Evolutionary conservation across 805 yeast species (phyloP).

Genomic region (Pichia rugopelliculosa): DNA sequence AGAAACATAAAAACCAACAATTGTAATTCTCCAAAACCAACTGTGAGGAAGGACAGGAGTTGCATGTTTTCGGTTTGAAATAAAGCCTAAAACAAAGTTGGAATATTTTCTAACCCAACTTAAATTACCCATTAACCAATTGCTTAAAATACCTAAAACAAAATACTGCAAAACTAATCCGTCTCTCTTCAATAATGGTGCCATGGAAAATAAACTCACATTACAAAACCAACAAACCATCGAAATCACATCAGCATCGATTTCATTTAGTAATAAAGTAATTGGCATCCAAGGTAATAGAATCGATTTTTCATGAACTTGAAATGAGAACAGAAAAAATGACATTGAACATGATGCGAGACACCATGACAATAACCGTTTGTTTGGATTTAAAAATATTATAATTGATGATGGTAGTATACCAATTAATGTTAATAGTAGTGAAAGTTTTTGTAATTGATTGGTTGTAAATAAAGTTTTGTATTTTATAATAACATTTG

Average conservation of each 20-base stretch:
- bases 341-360: constrained; percentile 80
- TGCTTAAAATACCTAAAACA: constrained; percentile 53
- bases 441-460: constrained; percentile 53
- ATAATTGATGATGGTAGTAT: constrained; percentile 51
- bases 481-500: constrained; percentile 71
- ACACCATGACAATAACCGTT: constrained; percentile 56
- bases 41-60: constrained; percentile 39
- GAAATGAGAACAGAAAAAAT: constrained; percentile 85
- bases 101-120: constrained; percentile 41
- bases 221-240: constrained; percentile 84
- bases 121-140: constrained; percentile 71
- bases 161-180: constrained; percentile 65
- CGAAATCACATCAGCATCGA: constrained; percentile 54
- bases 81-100: constrained; percentile 16
- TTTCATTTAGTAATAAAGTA: constrained; percentile 52
- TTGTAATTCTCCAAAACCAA: constrained; percentile 42
- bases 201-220: constrained; percentile 75
- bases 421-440: constrained; percentile 43
- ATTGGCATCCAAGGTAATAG: constrained; percentile 83
- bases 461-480: constrained; percentile 43
- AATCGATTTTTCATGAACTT: constrained; percentile 92
- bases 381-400: constrained; percentile 44
- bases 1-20: constrained; percentile 45
- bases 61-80: constrained; percentile 22
- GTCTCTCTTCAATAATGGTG: constrained; percentile 79